Conservation (phyloP, 148 eudicot species). For the Hydrangea macrophylla region DNA sequence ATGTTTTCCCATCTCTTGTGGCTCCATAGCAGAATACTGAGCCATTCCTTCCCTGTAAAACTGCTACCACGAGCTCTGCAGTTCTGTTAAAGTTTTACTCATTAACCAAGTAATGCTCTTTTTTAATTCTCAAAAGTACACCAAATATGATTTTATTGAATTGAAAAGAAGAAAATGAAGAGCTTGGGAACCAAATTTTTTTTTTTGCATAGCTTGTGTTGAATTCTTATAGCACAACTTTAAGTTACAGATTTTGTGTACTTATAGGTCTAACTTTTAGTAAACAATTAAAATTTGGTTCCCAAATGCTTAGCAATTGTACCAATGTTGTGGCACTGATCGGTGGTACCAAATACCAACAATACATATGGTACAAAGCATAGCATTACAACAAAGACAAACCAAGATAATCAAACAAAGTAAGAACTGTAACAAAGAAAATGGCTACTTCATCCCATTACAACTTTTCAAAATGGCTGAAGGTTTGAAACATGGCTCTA, state of each 20-base stretch:
- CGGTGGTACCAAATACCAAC: no score
- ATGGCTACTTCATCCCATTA: background rate
- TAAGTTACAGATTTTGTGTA: no score
- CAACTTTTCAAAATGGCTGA: no score
- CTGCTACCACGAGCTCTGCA: constrained; percentile 78
- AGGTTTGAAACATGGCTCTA: no score
- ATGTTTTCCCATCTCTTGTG: constrained; percentile 89
- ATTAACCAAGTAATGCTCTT: background rate
- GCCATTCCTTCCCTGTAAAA: constrained; percentile 81
- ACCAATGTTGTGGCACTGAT: no score
- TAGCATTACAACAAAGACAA: no score
- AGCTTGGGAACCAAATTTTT: background rate
- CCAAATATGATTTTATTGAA: background rate
- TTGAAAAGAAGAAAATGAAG: no score
- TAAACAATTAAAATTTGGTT: no score
- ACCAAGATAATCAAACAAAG: background rate
- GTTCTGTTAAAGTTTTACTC: constrained; percentile 22
- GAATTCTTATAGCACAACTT: background rate
- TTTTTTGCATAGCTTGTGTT: background rate
- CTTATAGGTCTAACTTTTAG: no score
- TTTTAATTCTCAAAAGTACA: background rate
- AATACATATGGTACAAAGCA: no score
- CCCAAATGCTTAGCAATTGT: no score
- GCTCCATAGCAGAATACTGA: constrained; percentile 93
- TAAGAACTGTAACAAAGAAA: background rate